Percentiles rank a stretch among this genome's conserved stretches.
Evolutionary conservation across 495 filamentous ascomycete species (phyloP).

Genomic region (Glonium stellatum): DNA sequence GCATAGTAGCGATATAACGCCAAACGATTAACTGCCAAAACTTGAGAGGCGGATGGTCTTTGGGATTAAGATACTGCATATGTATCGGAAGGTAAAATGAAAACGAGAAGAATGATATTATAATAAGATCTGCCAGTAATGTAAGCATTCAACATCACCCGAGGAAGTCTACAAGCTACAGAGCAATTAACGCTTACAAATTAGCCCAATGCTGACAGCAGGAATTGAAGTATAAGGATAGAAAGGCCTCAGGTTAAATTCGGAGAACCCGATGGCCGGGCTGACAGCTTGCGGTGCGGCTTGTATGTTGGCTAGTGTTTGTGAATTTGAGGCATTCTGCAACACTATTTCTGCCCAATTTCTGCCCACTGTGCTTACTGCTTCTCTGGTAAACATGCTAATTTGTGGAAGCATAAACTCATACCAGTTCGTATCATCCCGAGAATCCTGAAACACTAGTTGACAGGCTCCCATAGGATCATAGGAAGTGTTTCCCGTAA

Average conservation of each 20-base stretch:
- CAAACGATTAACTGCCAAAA: too few species aligned
- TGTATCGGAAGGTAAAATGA: constrained; percentile 62
- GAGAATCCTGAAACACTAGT: constrained; percentile 50
- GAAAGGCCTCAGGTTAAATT: constrained; percentile 57
- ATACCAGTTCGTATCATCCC: constrained; percentile 50
- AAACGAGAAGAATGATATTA: constrained; percentile 65
- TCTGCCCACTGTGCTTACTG: constrained; percentile 47
- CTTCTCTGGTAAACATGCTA: constrained; percentile 38
- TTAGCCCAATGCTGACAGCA: constrained; percentile 57
- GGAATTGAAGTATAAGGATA: constrained; percentile 48
- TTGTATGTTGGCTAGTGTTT: constrained; percentile 40
- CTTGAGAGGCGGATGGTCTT: constrained; percentile 50
- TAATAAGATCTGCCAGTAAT: constrained; percentile 50
- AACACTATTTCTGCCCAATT: constrained; percentile 46
- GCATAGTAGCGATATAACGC: too few species aligned
- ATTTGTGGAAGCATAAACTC: constrained; percentile 51
- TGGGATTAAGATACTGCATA: constrained; percentile 45
- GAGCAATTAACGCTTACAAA: constrained; percentile 35
- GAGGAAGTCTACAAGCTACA: neutral
- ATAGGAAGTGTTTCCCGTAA: constrained; percentile 16
- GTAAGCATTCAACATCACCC: too few species aligned
- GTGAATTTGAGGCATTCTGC: constrained; percentile 33
- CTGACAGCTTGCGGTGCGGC: constrained; percentile 51
- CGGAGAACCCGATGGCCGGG: constrained; percentile 55
- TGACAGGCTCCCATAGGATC: constrained; percentile 58